Evolutionary conservation across 2,329 filamentous ascomycete genomes (phyloP).

Genomic region (Dothiorella sarmentorum): DNA sequence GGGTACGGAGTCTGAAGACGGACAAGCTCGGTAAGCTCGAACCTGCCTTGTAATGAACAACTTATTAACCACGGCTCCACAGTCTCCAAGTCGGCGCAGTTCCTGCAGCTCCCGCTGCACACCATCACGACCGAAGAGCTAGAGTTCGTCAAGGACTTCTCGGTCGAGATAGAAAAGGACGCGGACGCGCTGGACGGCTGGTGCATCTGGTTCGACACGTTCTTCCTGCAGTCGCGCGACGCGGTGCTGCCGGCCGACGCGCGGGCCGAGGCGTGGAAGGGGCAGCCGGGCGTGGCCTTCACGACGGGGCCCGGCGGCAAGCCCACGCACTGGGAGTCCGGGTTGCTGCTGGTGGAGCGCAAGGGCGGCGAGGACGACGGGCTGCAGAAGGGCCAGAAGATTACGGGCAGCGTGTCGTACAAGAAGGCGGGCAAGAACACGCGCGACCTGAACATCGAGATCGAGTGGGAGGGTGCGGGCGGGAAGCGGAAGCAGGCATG

Average conservation of each 20-base stretch:
- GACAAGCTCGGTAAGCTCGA: slow-evolving; percentile 48
- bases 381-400: slow-evolving; percentile 53
- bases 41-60: slow-evolving; percentile 23
- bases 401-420: slow-evolving; percentile 69
- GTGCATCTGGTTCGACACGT: slow-evolving; percentile 90
- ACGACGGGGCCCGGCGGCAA: slow-evolving; percentile 76
- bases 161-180: slow-evolving; percentile 58
- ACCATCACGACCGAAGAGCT: slow-evolving; percentile 68
- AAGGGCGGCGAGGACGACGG: slow-evolving; percentile 44
- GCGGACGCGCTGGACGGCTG: slow-evolving; percentile 77
- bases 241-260: slow-evolving; percentile 43
- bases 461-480: slow-evolving; percentile 35
- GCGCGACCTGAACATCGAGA: slow-evolving; percentile 38
- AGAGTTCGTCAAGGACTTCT: slow-evolving; percentile 68
- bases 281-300: slow-evolving; percentile 62
- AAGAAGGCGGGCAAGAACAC: slow-evolving; percentile 54
- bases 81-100: slow-evolving; percentile 54
- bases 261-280: slow-evolving; percentile 62
- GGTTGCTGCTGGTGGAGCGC: slow-evolving; percentile 66
- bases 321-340: slow-evolving; percentile 89
- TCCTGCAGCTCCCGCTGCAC: slow-evolving; percentile 75
- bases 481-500: slow-evolving; percentile 29
- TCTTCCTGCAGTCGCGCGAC: slow-evolving; percentile 67
- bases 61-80: slow-evolving; percentile 31
- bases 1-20: slow-evolving; percentile 29